Percentiles rank a stretch among this genome's conserved stretches.
Conservation (phyloP, 495 filamentous ascomycete genomes). For the Ascodesmis nigricans region DNA sequence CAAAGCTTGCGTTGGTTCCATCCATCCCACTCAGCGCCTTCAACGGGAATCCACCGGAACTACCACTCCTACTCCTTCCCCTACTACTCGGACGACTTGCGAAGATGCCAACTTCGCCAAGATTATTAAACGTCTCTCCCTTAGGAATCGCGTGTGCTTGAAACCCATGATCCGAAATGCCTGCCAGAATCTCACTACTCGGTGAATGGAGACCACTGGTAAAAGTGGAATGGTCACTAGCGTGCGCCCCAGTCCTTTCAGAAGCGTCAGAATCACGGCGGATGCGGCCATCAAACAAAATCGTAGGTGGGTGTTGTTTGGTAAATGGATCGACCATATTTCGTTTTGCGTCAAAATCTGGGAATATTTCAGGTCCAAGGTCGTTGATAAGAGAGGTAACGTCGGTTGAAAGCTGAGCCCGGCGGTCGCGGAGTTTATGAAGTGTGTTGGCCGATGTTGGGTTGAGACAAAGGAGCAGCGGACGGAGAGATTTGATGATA, state of each 20-base stretch:
- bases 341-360: constrained; percentile 72
- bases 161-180: too few relatives aligned
- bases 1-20: constrained; percentile 36
- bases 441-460: constrained; percentile 69
- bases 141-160: constrained; percentile 38
- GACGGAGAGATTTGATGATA: constrained; percentile 81
- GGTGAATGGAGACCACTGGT: too few relatives aligned
- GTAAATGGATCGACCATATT: constrained; percentile 38
- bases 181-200: too few relatives aligned
- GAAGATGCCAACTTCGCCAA: constrained; percentile 69
- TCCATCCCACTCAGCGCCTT: constrained; percentile 53
- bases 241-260: too few relatives aligned
- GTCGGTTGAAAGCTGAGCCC: constrained; percentile 51
- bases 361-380: constrained; percentile 86
- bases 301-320: constrained; percentile 9
- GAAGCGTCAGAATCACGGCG: constrained; percentile 13
- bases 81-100: constrained; percentile 61
- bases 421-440: constrained; percentile 49
- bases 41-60: constrained; percentile 42
- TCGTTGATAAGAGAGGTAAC: constrained; percentile 87
- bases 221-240: too few relatives aligned
- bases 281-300: constrained; percentile 5
- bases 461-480: constrained; percentile 69
- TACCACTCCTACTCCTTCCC: constrained; percentile 49
- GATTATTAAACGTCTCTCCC: constrained; percentile 81